These are phyloP conservation scores for Hemileccinum impolitum DNA, from an alignment of 768 basidiomycete species.

Conservation along the genomic window DNA sequence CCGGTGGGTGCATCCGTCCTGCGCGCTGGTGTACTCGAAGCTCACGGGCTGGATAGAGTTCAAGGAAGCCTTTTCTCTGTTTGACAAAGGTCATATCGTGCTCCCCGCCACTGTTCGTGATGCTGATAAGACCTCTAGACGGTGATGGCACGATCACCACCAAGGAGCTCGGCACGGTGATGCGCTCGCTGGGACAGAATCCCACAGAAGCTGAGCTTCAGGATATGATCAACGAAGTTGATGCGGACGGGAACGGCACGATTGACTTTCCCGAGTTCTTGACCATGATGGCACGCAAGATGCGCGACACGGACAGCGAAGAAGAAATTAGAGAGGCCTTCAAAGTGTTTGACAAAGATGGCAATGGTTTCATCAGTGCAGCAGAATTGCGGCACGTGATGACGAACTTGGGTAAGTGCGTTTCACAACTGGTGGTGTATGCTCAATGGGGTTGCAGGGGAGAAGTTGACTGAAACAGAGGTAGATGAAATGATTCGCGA, in stretches of 20 bases:
- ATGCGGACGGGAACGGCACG: slow-evolving; percentile 83
- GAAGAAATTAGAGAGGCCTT: slow-evolving; percentile 97
- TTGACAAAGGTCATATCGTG: slow-evolving; percentile 76
- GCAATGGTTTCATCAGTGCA: slow-evolving; percentile 84
- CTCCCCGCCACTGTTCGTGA: no score
- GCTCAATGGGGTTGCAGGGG: slow-evolving; percentile 44
- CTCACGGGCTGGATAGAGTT: slow-evolving; percentile 58
- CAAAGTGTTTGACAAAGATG: slow-evolving; percentile 96
- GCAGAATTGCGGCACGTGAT: slow-evolving; percentile 89
- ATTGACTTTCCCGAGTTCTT: slow-evolving; percentile 86
- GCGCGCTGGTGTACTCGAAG: background rate
- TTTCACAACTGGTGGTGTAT: background rate
- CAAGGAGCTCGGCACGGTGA: slow-evolving; percentile 86
- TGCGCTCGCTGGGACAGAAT: slow-evolving; percentile 91
- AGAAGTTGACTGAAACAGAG: slow-evolving; percentile 83
- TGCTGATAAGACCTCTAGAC: slow-evolving; percentile 42
- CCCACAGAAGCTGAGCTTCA: slow-evolving; percentile 88
- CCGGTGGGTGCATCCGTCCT: slow-evolving; percentile 51
- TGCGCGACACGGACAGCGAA: slow-evolving; percentile 89
- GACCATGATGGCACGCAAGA: slow-evolving; percentile 83
- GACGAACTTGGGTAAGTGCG: slow-evolving; percentile 73
- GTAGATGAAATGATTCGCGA: slow-evolving; percentile 98
- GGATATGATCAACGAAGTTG: slow-evolving; percentile 96
- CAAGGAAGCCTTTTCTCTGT: slow-evolving; percentile 98
- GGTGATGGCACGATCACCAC: slow-evolving; percentile 94